phyloP scores from a whole-genome alignment of 1,284 basidiomycete genomes.

The Mycocalia duriaeana region DNA sequence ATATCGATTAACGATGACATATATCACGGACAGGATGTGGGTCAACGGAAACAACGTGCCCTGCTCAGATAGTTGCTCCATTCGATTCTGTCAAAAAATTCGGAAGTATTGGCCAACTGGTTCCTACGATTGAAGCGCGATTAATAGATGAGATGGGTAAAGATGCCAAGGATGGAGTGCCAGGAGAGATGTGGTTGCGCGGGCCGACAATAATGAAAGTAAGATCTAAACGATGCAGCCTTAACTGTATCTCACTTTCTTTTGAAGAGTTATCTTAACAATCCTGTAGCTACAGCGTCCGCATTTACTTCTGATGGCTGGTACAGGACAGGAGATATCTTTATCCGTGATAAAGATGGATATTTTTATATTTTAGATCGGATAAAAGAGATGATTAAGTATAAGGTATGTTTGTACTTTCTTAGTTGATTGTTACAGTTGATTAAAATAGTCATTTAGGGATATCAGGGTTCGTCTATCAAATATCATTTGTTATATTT shows the following conservation, averaged over 20 bases:
- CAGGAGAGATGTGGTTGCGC: conserved; percentile 79
- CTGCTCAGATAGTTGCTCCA: conserved; percentile 43
- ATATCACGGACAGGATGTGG: conserved; percentile 53
- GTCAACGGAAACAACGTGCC: conserved; percentile 75
- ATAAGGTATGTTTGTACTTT: too few relatives aligned
- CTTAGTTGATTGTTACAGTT: too few relatives aligned
- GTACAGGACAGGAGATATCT: conserved; percentile 85
- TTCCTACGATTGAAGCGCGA: conserved; percentile 77
- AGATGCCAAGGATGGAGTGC: conserved; percentile 46
- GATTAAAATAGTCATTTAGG: too few relatives aligned
- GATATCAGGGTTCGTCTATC: too few relatives aligned
- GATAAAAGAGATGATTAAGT: conserved; percentile 82
- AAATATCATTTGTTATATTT: too few relatives aligned
- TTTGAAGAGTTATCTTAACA: conserved; percentile 61
- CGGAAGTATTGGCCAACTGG: conserved; percentile 66
- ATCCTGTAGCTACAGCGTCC: conserved; percentile 57
- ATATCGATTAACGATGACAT: too few relatives aligned
- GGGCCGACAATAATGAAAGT: conserved; percentile 81
- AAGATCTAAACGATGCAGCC: background rate
- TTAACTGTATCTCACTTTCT: background rate
- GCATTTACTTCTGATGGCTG: conserved; percentile 70
- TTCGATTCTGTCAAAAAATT: conserved; percentile 38
- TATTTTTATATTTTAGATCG: conserved; percentile 65
- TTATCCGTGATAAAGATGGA: conserved; percentile 57
- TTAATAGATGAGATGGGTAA: conserved; percentile 57